Evolutionary conservation across 164 flowering plant species (phyloP).

Genomic region (Houttuynia cordata): DNA sequence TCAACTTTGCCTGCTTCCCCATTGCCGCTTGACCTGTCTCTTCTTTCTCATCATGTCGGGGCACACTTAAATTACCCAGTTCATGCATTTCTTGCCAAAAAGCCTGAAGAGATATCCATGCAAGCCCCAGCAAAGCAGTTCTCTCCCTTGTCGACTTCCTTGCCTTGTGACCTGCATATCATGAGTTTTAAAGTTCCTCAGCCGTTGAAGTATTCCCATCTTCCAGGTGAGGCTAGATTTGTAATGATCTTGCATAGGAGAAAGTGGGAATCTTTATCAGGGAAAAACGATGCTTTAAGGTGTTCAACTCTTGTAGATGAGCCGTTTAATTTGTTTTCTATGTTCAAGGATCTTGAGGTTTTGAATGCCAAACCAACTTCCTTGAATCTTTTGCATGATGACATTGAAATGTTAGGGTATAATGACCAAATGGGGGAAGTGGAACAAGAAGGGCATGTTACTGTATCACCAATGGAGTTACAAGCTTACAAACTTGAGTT

Average conservation of each 20-base stretch:
- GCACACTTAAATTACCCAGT: conserved; percentile 77
- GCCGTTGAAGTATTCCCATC: conserved; percentile 46
- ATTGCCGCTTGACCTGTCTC: conserved; percentile 57
- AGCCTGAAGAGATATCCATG: conserved; percentile 42
- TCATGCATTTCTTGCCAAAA: conserved; percentile 64
- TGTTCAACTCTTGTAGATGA: conserved; percentile 57
- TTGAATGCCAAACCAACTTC: conserved; percentile 62
- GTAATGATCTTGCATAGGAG: conserved; percentile 56
- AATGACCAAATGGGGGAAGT: conserved; percentile 44
- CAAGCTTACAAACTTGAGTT: conserved; percentile 86
- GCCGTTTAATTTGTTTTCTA: conserved; percentile 49
- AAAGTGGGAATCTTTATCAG: conserved; percentile 75
- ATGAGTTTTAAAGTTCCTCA: conserved; percentile 81
- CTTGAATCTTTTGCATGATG: conserved; percentile 83
- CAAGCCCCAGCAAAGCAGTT: conserved; percentile 55
- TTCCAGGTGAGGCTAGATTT: conserved; percentile 44
- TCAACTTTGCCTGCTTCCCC: conserved; percentile 27
- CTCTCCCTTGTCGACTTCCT: conserved; percentile 57
- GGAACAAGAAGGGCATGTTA: conserved; percentile 56
- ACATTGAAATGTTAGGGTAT: conserved; percentile 69
- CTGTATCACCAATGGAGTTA: conserved; percentile 86
- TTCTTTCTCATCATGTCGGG: conserved; percentile 67
- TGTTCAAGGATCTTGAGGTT: conserved; percentile 65
- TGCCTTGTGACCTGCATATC: conserved; percentile 93
- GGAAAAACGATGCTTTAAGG: conserved; percentile 37